Evolutionary conservation across 768 basidiomycete species (phyloP).

Genomic region (Mrakia gelida): DNA sequence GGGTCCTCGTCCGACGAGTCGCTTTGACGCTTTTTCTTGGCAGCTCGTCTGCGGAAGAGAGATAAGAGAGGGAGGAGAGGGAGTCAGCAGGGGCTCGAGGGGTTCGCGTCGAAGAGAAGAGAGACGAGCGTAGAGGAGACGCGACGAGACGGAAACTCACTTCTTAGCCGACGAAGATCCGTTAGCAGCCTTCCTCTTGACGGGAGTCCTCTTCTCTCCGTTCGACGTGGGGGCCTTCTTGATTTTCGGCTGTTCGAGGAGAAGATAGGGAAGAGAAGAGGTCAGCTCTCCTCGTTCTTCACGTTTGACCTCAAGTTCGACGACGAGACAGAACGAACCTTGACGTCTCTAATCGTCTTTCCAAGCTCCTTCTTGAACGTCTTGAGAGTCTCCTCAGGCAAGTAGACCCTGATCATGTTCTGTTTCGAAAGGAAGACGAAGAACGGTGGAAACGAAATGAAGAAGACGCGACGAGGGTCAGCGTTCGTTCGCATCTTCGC

Average conservation of each 20-base stretch:
- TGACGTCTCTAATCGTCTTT: constrained; percentile 28
- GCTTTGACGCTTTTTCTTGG: constrained; percentile 19
- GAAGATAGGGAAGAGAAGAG: background rate
- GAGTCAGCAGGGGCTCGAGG: background rate
- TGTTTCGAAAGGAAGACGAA: background rate
- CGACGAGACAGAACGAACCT: background rate
- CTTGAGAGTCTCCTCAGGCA: constrained; percentile 34
- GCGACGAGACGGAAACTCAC: constrained; percentile 32
- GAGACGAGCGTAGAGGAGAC: too few relatives aligned
- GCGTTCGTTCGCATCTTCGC: background rate
- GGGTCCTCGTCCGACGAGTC: constrained; percentile 19
- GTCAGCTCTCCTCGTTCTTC: background rate
- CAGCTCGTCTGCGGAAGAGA: background rate
- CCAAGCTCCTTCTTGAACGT: constrained; percentile 25
- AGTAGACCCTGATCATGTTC: constrained; percentile 34
- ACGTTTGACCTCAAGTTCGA: too few relatives aligned
- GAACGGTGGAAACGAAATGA: background rate
- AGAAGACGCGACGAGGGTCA: too few relatives aligned
- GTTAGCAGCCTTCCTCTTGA: constrained; percentile 5
- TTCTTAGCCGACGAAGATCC: constrained; percentile 28
- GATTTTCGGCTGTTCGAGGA: background rate
- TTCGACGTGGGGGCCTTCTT: constrained; percentile 13
- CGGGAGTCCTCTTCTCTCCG: constrained; percentile 2
- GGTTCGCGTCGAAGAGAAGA: background rate
- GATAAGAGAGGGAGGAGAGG: background rate